phyloP scores from a whole-genome alignment of 305 asterid genomes.

The Striga hermonthica region DNA sequence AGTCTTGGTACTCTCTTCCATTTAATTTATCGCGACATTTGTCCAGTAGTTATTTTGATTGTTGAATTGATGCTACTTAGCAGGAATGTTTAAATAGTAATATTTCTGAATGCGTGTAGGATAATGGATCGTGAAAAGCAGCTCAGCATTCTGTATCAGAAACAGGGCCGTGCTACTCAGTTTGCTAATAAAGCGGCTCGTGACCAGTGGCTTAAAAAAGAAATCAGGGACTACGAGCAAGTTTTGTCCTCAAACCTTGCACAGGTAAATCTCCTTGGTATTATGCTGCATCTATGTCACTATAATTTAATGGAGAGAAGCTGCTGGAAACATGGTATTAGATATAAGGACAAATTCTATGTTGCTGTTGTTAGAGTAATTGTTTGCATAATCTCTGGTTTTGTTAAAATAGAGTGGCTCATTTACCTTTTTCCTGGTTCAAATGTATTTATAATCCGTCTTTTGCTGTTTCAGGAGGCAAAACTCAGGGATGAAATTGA shows the following conservation, averaged over 20 bases:
- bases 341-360: slow-evolving; percentile 7
- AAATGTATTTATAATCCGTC: background rate
- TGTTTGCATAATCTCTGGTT: slow-evolving; percentile 13
- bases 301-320: slow-evolving; percentile 4
- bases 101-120: slow-evolving; percentile 39
- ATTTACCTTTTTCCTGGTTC: slow-evolving; percentile 1
- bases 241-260: slow-evolving; percentile 64
- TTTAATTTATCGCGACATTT: slow-evolving; percentile 18
- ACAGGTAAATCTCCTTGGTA: slow-evolving; percentile 55
- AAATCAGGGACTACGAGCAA: slow-evolving; percentile 83
- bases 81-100: slow-evolving; percentile 10
- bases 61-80: slow-evolving; percentile 24
- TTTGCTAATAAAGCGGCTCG: slow-evolving; percentile 87
- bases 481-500: slow-evolving; percentile 76
- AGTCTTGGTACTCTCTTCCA: slow-evolving; percentile 10
- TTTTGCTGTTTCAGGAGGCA: slow-evolving; percentile 56
- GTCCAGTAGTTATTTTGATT: slow-evolving; percentile 7
- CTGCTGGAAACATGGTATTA: slow-evolving; percentile 22
- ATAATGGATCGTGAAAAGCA: slow-evolving; percentile 96
- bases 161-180: slow-evolving; percentile 99
- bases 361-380: slow-evolving; percentile 28
- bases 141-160: slow-evolving; percentile 97
- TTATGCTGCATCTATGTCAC: slow-evolving; percentile 5
- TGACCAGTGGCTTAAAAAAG: slow-evolving; percentile 89
- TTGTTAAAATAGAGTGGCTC: slow-evolving; percentile 11